Conservation (phyloP, 768 basidiomycete genomes). For the Vararia minispora region DNA sequence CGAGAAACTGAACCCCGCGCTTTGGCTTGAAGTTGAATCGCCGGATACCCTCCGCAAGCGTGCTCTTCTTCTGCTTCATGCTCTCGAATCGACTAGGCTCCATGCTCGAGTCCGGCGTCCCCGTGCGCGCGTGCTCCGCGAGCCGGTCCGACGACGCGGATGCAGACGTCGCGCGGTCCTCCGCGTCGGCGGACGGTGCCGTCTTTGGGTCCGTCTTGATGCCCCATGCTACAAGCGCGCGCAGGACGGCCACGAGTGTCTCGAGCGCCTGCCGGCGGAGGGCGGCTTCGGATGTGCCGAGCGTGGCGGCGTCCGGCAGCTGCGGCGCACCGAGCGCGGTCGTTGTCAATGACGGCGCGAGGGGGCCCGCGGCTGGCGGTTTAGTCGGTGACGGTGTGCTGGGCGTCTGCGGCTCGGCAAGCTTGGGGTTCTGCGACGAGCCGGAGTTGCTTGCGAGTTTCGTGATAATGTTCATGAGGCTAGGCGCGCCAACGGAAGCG, state of each 20-base stretch:
- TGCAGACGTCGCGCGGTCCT: slow-evolving; percentile 35
- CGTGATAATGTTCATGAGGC: slow-evolving; percentile 91
- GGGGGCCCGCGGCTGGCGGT: slow-evolving; percentile 26
- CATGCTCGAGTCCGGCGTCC: slow-evolving; percentile 75
- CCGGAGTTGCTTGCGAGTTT: slow-evolving; percentile 65
- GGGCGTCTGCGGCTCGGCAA: slow-evolving; percentile 50
- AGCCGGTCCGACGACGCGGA: slow-evolving; percentile 44
- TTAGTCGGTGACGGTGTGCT: slow-evolving; percentile 42
- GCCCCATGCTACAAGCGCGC: slow-evolving; percentile 89
- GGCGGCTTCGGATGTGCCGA: slow-evolving; percentile 73
- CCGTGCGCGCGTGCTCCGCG: slow-evolving; percentile 46
- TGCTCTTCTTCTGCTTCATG: slow-evolving; percentile 95
- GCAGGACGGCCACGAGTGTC: slow-evolving; percentile 78
- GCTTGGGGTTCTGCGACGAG: slow-evolving; percentile 35
- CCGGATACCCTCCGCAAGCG: slow-evolving; percentile 86
- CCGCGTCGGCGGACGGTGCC: slow-evolving; percentile 30
- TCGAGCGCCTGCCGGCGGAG: slow-evolving; percentile 90
- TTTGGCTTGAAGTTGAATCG: slow-evolving; percentile 99
- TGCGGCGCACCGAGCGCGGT: slow-evolving; percentile 55
- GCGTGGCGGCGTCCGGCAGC: slow-evolving; percentile 51
- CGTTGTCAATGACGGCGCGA: slow-evolving; percentile 57
- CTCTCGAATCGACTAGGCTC: slow-evolving; percentile 90
- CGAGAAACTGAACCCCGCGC: slow-evolving; percentile 78
- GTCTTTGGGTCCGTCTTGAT: slow-evolving; percentile 32
- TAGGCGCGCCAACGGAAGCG: too few species aligned